Base-by-base conservation (phyloP, 768 basidiomycete genomes). In the Candolleomyces aberdarensis region DNA sequence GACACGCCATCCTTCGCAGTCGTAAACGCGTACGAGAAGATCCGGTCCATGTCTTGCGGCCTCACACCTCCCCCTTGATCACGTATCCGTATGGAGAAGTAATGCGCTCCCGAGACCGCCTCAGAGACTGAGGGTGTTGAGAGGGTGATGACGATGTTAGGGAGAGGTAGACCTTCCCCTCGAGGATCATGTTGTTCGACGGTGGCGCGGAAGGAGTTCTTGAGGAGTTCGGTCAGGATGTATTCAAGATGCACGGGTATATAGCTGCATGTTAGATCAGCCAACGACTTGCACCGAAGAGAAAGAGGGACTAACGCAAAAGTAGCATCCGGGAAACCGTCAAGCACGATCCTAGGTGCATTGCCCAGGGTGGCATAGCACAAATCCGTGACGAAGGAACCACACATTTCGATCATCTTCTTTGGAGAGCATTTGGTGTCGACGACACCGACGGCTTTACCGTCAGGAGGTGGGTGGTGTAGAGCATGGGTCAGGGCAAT, bases 1-100 rank as follows among this genome's bases (percentile, higher is more conserved):
- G 73, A 74, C 10, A 75, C 76, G 41, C 73, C 76, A 47, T 81
- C 75, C 6, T 86, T 88, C 3, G 92, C 92, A 5, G 94, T 94
- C 5, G 93, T 94, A 71, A 94, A 96, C 6, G 92, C 92, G 71
- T 96, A 96, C 17, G 92, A 93, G 73, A 96, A 96, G 59, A 96
- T 90, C 49, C 85, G 83, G 19, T 82, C 76, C 80, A 94, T 84
- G 70, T 94, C 84, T 10, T 81, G 75, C 2, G 86, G 86, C 0
- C 87, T 81, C 36, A 96, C 86, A 8, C 94, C 94, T 10, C 94
- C 94, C 3, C 94, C 94, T 66, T 92, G 87, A 67, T 96, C 94
- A 32, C 94, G 83, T 19, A 96, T 79, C 43, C 94, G 82, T 49
- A 96, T 79, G 32, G 89, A 90, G 59, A 95, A 83, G 69, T 84